Base-by-base conservation (phyloP, 108 stramenopile species). In the Nitzschia sp. region DNA sequence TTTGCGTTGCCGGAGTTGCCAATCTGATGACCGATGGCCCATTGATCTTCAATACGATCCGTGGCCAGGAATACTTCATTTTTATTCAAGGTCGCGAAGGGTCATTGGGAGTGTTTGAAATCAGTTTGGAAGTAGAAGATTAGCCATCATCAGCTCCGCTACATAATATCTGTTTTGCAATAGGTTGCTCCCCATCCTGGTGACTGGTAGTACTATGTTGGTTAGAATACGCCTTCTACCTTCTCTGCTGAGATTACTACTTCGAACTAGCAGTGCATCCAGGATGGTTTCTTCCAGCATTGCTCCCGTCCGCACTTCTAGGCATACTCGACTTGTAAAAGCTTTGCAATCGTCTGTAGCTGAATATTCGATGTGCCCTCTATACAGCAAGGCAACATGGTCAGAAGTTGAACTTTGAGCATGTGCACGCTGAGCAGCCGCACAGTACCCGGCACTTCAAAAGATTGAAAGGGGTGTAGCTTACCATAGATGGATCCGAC, bases 401-500 rank as follows among this genome's bases (percentile, higher is more conserved):
- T n/a, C n/a, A n/a, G n/a, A n/a, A n/a, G n/a, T 42, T 42, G 21
- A 9, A 51, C 18, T 51, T n/a, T 19, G n/a, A 21, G 49, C 4
- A 19, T 5, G 11, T 8, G 17, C 49, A n/a, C 49, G 21, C 11
- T 51, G 49, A 19, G 15, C 15, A 42, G 38, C 38, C 38, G 38
- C 15, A 42, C 8, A 42, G 15, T 42, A 15, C 38, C 11, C 38
- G 8, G 38, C 38, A 42, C 38, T n/a, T n/a, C n/a, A n/a, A n/a
- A n/a, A n/a, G n/a, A n/a, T n/a, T n/a, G n/a, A n/a, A n/a, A n/a
- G n/a, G n/a, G n/a, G n/a, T n/a, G n/a, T n/a, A n/a, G 2, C 61
- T 45, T 62, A 46, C 61, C 61, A 74, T 98, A 98, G 60, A 98
- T 98, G 38, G 89, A 88, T 0, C 98, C 98, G 66, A 98, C 95